A percentile compares a stretch with the other conserved stretches of the same genome.
Conservation (phyloP, 805 yeast genomes). For the Pichia deserticola region DNA sequence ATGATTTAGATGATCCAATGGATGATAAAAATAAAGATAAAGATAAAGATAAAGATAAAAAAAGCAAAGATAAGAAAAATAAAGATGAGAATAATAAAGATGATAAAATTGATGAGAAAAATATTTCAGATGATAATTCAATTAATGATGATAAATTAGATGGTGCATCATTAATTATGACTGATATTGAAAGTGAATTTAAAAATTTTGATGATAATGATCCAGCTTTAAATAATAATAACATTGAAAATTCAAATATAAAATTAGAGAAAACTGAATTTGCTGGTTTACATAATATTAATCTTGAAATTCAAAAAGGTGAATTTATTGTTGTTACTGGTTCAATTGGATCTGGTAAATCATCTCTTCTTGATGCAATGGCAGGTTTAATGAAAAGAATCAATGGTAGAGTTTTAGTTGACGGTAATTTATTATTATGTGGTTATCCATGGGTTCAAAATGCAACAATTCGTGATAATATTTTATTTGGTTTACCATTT, state of each 20-base stretch:
- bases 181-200: conserved; percentile 1
- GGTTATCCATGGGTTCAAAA: conserved; percentile 82
- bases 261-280: conserved; percentile 16
- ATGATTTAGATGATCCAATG: conserved; percentile 23
- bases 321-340: conserved; percentile 78
- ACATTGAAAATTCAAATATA: background rate
- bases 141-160: background rate
- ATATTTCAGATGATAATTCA: background rate
- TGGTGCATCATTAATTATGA: background rate
- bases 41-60: background rate
- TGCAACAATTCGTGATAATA: conserved; percentile 69
- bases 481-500: conserved; percentile 54
- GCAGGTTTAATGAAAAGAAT: conserved; percentile 61
- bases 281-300: conserved; percentile 44
- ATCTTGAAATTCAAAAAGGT: conserved; percentile 48
- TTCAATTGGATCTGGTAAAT: conserved; percentile 57
- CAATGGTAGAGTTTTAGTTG: conserved; percentile 43
- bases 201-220: background rate
- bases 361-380: conserved; percentile 63
- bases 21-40: conserved; percentile 12
- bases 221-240: background rate
- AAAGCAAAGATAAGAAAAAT: background rate
- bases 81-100: background rate
- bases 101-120: background rate
- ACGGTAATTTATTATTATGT: conserved; percentile 46